Base-by-base conservation (phyloP, 1,139 yeast species). In the Meyerozyma elateridarum region DNA sequence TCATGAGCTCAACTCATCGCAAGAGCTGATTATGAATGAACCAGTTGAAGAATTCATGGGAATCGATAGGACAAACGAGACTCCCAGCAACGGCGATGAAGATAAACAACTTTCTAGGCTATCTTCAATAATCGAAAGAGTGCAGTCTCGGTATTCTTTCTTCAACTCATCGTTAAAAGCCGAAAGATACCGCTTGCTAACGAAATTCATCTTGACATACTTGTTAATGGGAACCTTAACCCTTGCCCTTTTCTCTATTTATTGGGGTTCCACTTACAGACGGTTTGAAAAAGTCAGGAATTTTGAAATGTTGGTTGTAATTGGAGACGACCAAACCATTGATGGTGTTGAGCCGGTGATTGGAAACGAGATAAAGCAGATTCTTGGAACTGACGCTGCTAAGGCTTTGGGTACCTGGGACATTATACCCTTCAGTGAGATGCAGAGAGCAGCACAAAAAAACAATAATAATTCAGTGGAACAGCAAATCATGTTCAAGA, bases 191-290 rank as follows among this genome's bases (percentile, higher is more conserved):
- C 14, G 24, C 2, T 31, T 64, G 17, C 31, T 42, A 5, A 38
- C 43, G 25, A 38, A 39, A 20, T 37, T 45, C 8, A 16, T 39
- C 4, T 9, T 28, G 6, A 44, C 48, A 12, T 42, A 46, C 27
- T 20, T 36, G n/a, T 5, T 25, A 33, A 43, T 57, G 29, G 56
- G 53, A 22, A 33, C 35, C 11, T 27, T 39, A 18, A 49, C 46
- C 33, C 33, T 58, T 20, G 60, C 51, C 5, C 42, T 70, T 7
- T 60, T 77, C 37, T 65, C 79, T 3, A 53, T 79, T 12, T 79
- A 73, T 46, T 78, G 85, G 83, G 85, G 82, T 1, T 59, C 81
- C 1, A 55, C 69, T 46, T 77, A 61, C 46, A 40, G 59, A 17
- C 54, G 84, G 32, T 40, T 40, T 2, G 36, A 42, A 5, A 50